Conservation (phyloP, 768 basidiomycete species). For the Panus rudis region DNA sequence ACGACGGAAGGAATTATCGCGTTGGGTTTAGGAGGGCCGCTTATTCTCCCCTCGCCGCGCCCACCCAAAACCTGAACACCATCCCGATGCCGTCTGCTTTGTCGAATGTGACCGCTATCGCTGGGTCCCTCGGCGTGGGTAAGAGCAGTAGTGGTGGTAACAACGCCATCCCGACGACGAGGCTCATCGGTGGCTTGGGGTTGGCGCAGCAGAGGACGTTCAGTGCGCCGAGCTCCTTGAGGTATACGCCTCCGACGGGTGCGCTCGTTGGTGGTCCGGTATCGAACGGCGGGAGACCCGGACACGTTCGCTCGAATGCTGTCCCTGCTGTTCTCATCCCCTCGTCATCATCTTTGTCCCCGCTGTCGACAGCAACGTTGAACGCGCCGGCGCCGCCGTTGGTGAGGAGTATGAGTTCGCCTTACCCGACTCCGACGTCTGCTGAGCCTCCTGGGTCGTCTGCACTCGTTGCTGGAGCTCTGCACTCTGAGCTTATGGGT, state of each 20-base stretch:
- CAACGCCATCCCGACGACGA: neutral
- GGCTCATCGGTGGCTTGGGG: neutral
- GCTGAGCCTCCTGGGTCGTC: neutral
- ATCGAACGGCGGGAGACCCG: neutral
- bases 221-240: slow-evolving; percentile 22
- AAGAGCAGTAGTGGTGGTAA: neutral
- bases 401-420: neutral
- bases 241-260: slow-evolving; percentile 21
- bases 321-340: too few relatives aligned
- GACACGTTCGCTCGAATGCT: too few relatives aligned
- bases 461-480: too few relatives aligned
- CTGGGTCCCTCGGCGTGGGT: neutral
- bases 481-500: too few relatives aligned
- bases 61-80: slow-evolving; percentile 2
- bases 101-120: neutral
- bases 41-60: slow-evolving; percentile 14
- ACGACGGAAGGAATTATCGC: slow-evolving; percentile 68
- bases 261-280: slow-evolving; percentile 1
- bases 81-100: slow-evolving; percentile 2
- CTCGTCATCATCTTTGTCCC: neutral
- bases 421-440: neutral
- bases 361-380: too few relatives aligned
- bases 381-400: slow-evolving; percentile 1
- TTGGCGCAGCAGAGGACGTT: slow-evolving; percentile 24
- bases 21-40: slow-evolving; percentile 48